Percentiles rank a stretch among this genome's conserved stretches.
Conservation (phyloP, 2,329 filamentous ascomycete genomes). For the Colletotrichum destructivum region DNA sequence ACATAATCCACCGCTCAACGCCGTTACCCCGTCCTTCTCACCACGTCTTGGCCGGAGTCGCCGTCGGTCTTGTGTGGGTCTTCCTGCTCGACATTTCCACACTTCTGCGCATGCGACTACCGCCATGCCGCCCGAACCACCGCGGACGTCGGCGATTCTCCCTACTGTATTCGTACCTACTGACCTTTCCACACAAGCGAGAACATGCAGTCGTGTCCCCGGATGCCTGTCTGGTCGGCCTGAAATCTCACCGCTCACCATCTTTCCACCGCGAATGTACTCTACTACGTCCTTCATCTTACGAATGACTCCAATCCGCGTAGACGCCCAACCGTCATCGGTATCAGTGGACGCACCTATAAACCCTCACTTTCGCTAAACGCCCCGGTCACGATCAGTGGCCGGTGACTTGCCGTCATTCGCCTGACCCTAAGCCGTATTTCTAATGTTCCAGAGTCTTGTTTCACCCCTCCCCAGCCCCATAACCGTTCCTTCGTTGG, state of each 20-base stretch:
- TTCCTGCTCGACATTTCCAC: slow-evolving; percentile 29
- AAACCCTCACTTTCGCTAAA: slow-evolving; percentile 10
- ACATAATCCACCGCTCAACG: slow-evolving; percentile 39
- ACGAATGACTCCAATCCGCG: slow-evolving; percentile 14
- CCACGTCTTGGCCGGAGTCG: slow-evolving; percentile 40
- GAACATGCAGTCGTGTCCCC: slow-evolving; percentile 13
- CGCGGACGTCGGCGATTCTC: slow-evolving; percentile 14
- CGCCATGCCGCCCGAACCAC: slow-evolving; percentile 29
- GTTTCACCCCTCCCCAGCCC: slow-evolving; percentile 18
- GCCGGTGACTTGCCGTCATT: slow-evolving; percentile 12
- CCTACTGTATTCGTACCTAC: not conserved
- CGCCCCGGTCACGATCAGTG: slow-evolving; percentile 16
- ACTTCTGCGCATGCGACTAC: slow-evolving; percentile 32
- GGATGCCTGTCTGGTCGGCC: slow-evolving; percentile 32
- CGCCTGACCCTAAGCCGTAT: slow-evolving; percentile 25
- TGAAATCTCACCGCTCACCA: slow-evolving; percentile 24
- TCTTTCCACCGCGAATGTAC: slow-evolving; percentile 12
- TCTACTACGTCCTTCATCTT: slow-evolving; percentile 22
- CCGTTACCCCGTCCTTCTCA: slow-evolving; percentile 35
- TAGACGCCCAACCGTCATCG: slow-evolving; percentile 13
- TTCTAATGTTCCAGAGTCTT: not conserved
- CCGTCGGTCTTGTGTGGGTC: slow-evolving; percentile 40
- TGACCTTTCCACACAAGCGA: slow-evolving; percentile 5
- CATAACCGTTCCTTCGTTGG: slow-evolving; percentile 23
- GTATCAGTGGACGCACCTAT: slow-evolving; percentile 8